A percentile compares a stretch with the other conserved stretches of the same genome.
Conservation (phyloP, 176 grass and related monocot species). For the Carex cristatella region DNA sequence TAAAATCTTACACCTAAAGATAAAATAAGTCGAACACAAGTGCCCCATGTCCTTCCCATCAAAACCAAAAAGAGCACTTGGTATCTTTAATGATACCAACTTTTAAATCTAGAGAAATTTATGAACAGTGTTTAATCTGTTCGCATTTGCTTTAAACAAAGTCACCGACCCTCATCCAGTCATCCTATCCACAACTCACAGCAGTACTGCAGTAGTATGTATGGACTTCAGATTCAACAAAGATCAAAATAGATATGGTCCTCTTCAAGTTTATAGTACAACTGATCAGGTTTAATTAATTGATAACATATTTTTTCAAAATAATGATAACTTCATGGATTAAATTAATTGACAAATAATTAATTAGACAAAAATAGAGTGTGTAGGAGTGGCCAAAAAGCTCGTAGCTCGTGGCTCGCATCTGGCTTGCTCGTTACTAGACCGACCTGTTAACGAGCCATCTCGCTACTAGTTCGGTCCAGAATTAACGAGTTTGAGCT, state of each 20-base stretch:
- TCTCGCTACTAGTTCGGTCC: no score
- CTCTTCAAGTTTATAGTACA: neutral
- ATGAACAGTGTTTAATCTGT: neutral
- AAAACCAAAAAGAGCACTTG: neutral
- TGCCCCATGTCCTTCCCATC: neutral
- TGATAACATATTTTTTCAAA: no score
- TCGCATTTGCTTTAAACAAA: slow-evolving; percentile 2
- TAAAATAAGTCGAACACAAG: neutral
- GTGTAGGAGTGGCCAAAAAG: no score
- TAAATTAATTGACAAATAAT: no score
- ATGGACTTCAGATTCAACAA: neutral
- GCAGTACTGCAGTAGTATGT: neutral
- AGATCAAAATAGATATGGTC: neutral
- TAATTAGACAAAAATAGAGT: no score
- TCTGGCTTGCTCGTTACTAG: no score
- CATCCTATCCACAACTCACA: neutral
- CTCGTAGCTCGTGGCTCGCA: no score
- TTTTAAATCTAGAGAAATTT: neutral
- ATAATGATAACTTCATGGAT: no score
- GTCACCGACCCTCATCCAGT: neutral
- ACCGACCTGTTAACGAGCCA: no score
- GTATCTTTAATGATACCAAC: neutral
- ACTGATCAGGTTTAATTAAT: neutral
- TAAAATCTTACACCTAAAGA: neutral
- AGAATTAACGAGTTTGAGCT: no score